These are phyloP conservation scores for Canna indica DNA, from an alignment of 176 grass and related monocot species.

Conservation along the genomic window DNA sequence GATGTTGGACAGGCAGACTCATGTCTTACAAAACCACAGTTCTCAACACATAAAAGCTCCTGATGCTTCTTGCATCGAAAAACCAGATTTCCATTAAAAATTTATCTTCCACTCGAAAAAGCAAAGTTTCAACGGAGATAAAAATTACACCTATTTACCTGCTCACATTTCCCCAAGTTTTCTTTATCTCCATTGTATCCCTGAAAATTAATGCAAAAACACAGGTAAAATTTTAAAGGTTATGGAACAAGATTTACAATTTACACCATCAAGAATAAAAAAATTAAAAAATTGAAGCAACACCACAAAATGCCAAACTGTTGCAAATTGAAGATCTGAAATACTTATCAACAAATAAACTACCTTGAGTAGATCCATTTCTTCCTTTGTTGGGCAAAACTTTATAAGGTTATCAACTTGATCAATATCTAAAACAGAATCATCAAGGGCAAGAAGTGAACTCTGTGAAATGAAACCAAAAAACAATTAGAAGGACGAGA, in stretches of 20 bases:
- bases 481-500: neutral
- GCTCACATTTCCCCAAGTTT: conserved; percentile 84
- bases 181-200: conserved; percentile 91
- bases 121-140: neutral
- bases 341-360: neutral
- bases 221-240: conserved; percentile 10
- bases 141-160: conserved; percentile 23
- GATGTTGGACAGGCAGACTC: too few relatives aligned
- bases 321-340: neutral
- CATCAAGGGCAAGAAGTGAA: conserved; percentile 79
- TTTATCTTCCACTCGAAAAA: neutral
- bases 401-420: conserved; percentile 98
- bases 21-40: too few relatives aligned
- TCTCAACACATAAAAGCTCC: neutral
- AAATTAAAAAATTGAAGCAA: conserved; percentile 10
- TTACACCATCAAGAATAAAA: conserved; percentile 14
- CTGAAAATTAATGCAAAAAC: conserved; percentile 35
- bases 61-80: neutral
- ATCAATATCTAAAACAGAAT: conserved; percentile 81
- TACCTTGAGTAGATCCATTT: conserved; percentile 99
- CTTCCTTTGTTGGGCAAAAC: conserved; percentile 94
- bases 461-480: conserved; percentile 36
- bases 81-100: neutral
- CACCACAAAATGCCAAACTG: conserved; percentile 6
- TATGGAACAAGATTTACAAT: neutral